Evolutionary conservation across 768 basidiomycete genomes (phyloP).

Genomic region (Phylloporus arenicola): DNA sequence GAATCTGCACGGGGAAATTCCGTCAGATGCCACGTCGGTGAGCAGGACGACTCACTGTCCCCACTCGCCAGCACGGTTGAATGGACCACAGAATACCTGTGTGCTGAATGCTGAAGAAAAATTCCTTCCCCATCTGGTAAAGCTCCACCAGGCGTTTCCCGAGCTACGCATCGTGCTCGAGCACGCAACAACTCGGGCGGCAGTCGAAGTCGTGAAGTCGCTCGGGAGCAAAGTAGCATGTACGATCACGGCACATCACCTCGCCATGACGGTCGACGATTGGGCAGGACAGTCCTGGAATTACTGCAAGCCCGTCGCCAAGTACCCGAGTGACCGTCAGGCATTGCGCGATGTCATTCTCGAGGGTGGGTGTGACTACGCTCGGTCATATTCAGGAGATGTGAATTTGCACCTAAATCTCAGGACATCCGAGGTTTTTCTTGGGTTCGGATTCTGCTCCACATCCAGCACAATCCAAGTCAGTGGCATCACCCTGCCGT

Average conservation of each 20-base stretch:
- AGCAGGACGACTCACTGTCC: conserved; percentile 18
- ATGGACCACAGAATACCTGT: conserved; percentile 64
- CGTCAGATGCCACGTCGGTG: conserved; percentile 67
- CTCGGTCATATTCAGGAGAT: background rate
- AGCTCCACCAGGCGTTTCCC: conserved; percentile 81
- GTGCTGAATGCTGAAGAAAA: conserved; percentile 88
- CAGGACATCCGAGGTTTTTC: conserved; percentile 93
- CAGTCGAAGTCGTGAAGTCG: conserved; percentile 78
- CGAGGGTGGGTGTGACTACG: conserved; percentile 47
- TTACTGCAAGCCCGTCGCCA: conserved; percentile 97
- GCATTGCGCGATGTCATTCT: conserved; percentile 74
- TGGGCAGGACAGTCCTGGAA: conserved; percentile 95
- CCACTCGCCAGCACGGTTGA: background rate
- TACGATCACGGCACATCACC: conserved; percentile 96
- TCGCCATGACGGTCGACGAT: conserved; percentile 89
- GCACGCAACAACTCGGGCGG: conserved; percentile 91
- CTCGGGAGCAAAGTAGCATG: conserved; percentile 84
- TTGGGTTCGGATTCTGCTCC: conserved; percentile 96
- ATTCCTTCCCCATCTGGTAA: conserved; percentile 83
- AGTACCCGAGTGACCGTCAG: conserved; percentile 85
- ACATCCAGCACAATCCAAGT: conserved; percentile 67
- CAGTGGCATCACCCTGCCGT: conserved; percentile 60
- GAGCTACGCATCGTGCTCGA: conserved; percentile 91
- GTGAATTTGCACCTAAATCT: background rate
- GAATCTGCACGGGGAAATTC: conserved; percentile 95